These are phyloP conservation scores for Bimuria novae-zelandiae DNA, from an alignment of 2,329 filamentous ascomycete genomes.

Conservation along the genomic window DNA sequence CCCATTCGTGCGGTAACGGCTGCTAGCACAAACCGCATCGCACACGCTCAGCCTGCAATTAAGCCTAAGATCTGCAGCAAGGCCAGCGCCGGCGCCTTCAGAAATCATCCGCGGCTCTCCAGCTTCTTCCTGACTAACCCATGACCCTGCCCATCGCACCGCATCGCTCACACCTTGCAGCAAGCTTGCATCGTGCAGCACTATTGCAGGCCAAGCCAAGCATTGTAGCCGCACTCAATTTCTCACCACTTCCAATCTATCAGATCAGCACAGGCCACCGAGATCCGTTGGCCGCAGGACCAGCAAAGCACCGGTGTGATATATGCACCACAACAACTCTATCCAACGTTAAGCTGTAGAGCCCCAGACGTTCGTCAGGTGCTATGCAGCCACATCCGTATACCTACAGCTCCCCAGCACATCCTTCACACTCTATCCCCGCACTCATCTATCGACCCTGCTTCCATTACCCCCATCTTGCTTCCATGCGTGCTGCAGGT, in stretches of 20 bases:
- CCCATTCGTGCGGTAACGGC: slow-evolving; percentile 27
- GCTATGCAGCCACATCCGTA: slow-evolving; percentile 8
- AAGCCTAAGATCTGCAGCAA: slow-evolving; percentile 41
- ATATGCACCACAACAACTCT: slow-evolving; percentile 30
- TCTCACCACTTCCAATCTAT: slow-evolving; percentile 22
- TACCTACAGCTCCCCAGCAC: background rate
- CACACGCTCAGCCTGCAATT: slow-evolving; percentile 34
- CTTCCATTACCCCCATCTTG: background rate
- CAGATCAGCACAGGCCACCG: slow-evolving; percentile 7
- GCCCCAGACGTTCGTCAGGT: slow-evolving; percentile 18
- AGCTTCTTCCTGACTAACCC: slow-evolving; percentile 8
- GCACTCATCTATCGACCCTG: background rate
- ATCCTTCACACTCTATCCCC: background rate
- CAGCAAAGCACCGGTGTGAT: slow-evolving; percentile 21
- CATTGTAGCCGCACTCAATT: slow-evolving; percentile 10
- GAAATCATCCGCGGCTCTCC: slow-evolving; percentile 25
- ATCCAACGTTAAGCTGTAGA: slow-evolving; percentile 29
- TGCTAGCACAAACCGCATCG: slow-evolving; percentile 10
- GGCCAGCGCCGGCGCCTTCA: slow-evolving; percentile 8
- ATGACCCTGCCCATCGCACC: slow-evolving; percentile 8
- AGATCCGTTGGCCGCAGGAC: slow-evolving; percentile 1
- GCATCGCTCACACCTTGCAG: background rate
- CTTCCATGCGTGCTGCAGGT: slow-evolving; percentile 5
- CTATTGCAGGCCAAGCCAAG: slow-evolving; percentile 15
- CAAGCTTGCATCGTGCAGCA: slow-evolving; percentile 3